phyloP scores from a whole-genome alignment of 2,329 filamentous ascomycete genomes.

The Aspergillus fischeri region DNA sequence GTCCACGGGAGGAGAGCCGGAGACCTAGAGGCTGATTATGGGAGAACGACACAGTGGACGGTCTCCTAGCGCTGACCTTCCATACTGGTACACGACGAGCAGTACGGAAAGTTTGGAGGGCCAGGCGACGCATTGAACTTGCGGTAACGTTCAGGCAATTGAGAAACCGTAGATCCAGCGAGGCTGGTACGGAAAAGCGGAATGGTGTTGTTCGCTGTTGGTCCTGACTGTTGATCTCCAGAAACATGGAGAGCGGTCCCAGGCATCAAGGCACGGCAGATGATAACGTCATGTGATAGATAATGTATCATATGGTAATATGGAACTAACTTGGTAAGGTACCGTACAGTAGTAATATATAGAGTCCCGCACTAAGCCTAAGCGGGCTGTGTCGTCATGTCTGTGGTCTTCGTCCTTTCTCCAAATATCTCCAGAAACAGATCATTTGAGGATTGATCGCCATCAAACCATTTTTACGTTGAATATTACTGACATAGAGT shows the following conservation, averaged over 20 bases:
- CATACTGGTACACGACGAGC: constrained; percentile 44
- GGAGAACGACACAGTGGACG: constrained; percentile 33
- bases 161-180: constrained; percentile 7
- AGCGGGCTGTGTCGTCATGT: constrained; percentile 32
- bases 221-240: background rate
- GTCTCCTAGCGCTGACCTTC: constrained; percentile 37
- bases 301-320: constrained; percentile 3
- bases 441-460: background rate
- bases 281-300: constrained; percentile 1
- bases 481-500: background rate
- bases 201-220: background rate
- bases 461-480: background rate
- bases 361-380: constrained; percentile 19
- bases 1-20: constrained; percentile 32
- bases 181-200: constrained; percentile 3
- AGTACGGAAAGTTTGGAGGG: constrained; percentile 44
- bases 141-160: constrained; percentile 3
- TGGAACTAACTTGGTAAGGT: background rate
- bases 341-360: constrained; percentile 1
- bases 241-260: background rate
- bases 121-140: constrained; percentile 46
- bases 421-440: background rate
- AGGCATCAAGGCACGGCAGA: constrained; percentile 3
- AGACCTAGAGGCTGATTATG: constrained; percentile 35
- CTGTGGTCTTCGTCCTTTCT: constrained; percentile 7